phyloP scores from a whole-genome alignment of 2,329 filamentous ascomycete species.

The Colletotrichum viniferum region DNA sequence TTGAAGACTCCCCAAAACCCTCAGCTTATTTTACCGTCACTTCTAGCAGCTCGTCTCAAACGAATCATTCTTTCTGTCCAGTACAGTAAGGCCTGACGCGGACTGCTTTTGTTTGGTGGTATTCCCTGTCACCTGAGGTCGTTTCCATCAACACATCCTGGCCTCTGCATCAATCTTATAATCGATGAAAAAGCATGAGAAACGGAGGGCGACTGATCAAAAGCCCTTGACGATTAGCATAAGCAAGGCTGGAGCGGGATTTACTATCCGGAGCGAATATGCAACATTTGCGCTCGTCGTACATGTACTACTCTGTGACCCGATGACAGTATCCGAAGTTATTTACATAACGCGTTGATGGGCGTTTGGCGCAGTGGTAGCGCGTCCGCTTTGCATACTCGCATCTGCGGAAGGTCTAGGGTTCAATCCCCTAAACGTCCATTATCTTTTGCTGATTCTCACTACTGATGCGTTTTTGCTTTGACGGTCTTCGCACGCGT shows the following conservation, averaged over 20 bases:
- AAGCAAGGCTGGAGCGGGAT: neutral
- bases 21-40: neutral
- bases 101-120: neutral
- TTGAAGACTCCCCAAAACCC: neutral
- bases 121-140: neutral
- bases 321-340: neutral
- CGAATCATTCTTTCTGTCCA: neutral
- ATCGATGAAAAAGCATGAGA: neutral
- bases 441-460: neutral
- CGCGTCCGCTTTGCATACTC: slow-evolving; percentile 25
- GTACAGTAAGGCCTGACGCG: neutral
- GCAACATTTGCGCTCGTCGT: neutral
- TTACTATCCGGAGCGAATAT: neutral
- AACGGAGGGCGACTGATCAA: neutral
- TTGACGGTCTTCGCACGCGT: neutral
- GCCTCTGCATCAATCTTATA: neutral
- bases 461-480: neutral
- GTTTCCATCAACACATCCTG: neutral
- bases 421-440: slow-evolving; percentile 26
- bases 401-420: slow-evolving; percentile 20
- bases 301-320: rapidly evolving
- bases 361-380: slow-evolving; percentile 25
- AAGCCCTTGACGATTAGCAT: neutral
- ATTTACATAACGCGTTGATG: neutral
- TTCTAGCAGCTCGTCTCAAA: neutral